A percentile compares a stretch with the other conserved stretches of the same genome.
phyloP scores from a whole-genome alignment of 768 basidiomycete species.

The Cyclocybe aegerita region DNA sequence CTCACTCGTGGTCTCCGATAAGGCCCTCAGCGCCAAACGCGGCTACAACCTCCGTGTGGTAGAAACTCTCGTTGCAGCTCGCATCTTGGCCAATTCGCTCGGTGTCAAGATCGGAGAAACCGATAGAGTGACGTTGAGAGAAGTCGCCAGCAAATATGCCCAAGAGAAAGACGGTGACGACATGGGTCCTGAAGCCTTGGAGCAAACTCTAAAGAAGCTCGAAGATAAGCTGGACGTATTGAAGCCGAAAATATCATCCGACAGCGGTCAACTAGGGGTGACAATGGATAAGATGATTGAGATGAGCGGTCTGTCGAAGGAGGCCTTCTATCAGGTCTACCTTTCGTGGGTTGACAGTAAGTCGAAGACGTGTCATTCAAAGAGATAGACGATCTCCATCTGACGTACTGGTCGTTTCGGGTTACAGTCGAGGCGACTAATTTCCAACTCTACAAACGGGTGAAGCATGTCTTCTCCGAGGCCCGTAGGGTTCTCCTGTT shows the following conservation, averaged over 20 bases:
- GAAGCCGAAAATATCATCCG: conserved; percentile 32
- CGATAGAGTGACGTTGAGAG: conserved; percentile 63
- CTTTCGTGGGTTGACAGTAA: conserved; percentile 79
- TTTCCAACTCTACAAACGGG: conserved; percentile 83
- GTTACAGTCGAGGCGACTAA: conserved; percentile 69
- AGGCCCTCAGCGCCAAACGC: conserved; percentile 70
- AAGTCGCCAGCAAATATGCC: conserved; percentile 60
- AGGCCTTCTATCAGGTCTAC: conserved; percentile 64
- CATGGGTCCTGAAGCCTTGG: conserved; percentile 44
- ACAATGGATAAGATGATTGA: conserved; percentile 75
- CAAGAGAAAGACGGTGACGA: conserved; percentile 47
- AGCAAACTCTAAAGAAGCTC: conserved; percentile 46
- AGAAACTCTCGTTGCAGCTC: conserved; percentile 82
- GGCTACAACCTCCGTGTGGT: conserved; percentile 90
- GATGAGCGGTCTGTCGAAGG: conserved; percentile 54
- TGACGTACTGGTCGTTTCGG: conserved; percentile 1
- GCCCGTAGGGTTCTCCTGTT: conserved; percentile 80
- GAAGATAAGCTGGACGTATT: conserved; percentile 50
- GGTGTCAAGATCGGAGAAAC: conserved; percentile 38
- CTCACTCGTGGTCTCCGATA: conserved; percentile 81
- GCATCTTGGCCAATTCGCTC: conserved; percentile 65
- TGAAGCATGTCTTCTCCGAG: conserved; percentile 80
- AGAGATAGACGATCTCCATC: conserved; percentile 2
- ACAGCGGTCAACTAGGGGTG: conserved; percentile 55
- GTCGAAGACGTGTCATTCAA: conserved; percentile 18